Percentiles rank a stretch among this genome's conserved stretches.
Evolutionary conservation across 2,329 filamentous ascomycete genomes (phyloP).

Genomic region (Botryotinia globosa): DNA sequence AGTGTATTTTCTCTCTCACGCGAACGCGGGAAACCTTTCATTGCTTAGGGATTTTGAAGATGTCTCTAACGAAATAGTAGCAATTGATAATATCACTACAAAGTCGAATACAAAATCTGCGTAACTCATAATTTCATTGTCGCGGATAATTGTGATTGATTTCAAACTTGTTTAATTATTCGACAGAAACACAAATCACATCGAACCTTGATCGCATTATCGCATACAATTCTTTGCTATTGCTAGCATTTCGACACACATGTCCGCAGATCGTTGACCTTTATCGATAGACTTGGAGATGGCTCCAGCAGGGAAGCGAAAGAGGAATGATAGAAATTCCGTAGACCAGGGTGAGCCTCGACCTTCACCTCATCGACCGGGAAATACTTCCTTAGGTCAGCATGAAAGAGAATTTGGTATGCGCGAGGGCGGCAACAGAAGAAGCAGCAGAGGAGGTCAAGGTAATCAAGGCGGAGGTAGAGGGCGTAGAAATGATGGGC

Average conservation of each 20-base stretch:
- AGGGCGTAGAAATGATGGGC: slow-evolving; percentile 34
- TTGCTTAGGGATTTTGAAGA: not conserved
- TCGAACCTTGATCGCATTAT: slow-evolving; percentile 1
- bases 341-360: slow-evolving; percentile 47
- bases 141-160: not conserved
- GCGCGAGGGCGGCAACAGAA: slow-evolving; percentile 46
- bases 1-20: slow-evolving; percentile 6
- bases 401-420: slow-evolving; percentile 55
- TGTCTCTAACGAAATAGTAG: not conserved
- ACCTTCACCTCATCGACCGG: slow-evolving; percentile 62
- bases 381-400: slow-evolving; percentile 53
- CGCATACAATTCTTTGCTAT: not conserved
- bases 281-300: slow-evolving; percentile 32
- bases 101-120: not conserved
- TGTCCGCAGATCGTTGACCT: slow-evolving; percentile 31
- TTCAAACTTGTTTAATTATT: not conserved
- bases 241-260: slow-evolving; percentile 23
- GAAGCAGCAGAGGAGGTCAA: slow-evolving; percentile 47
- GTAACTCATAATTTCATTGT: not conserved
- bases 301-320: slow-evolving; percentile 38
- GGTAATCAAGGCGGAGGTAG: slow-evolving; percentile 33
- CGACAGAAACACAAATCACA: not conserved
- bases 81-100: not conserved
- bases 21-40: slow-evolving; percentile 22
- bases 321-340: slow-evolving; percentile 39